Evolutionary conservation across 2,329 filamentous ascomycete genomes (phyloP), one percentile per base, ranked within the genome.

Genomic region (Tricladium varicosporioides): DNA sequence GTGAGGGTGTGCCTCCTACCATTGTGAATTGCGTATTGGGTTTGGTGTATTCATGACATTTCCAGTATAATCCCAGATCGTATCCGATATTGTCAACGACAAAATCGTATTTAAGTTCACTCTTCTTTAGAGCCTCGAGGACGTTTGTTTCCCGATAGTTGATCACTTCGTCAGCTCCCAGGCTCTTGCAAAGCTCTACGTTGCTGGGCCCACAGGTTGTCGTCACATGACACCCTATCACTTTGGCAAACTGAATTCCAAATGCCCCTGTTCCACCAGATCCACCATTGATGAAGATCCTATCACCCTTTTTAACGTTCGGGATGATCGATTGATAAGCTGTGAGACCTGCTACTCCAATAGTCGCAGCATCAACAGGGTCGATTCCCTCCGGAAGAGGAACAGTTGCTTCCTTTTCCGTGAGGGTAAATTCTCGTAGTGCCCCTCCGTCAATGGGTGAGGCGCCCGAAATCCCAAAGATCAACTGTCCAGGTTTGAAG

Each of bases 211-310:
- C 87, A 65, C 85, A 88, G 2, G 77, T 78, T 1, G 76, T 75
- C 1, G 79, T 82, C 32, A 88, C 84, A 56, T 80, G 72, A 59
- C 80, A 84, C 0, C 83, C 84, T 1, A 83, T 63, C 0, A 74
- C 72, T 67, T 86, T 87, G 5, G 83, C 85, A 46, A 88, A 78
- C 65, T 88, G 85, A 54, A 88, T 82, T 0, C 75, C 78, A 55
- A 78, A 86, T 0, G 78, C 76, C 0, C 86, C 86, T 0, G 77
- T 79, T 0, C 85, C 85, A 4, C 85, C 85, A 7, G 78, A 82
- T 0, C 84, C 84, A n/a, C 83, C 85, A 60, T 88, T 87, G 68
- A 88, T 78, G 63, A 87, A 82, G 5, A 88, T 75, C 62, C 76
- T 79, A 49, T 81, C 76, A 15, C 82, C 82, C 4, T 69, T 60